A percentile compares a stretch with the other conserved stretches of the same genome.
Evolutionary conservation across 345 rosid species (phyloP).

Genomic region (Lumnitzera littorea): DNA sequence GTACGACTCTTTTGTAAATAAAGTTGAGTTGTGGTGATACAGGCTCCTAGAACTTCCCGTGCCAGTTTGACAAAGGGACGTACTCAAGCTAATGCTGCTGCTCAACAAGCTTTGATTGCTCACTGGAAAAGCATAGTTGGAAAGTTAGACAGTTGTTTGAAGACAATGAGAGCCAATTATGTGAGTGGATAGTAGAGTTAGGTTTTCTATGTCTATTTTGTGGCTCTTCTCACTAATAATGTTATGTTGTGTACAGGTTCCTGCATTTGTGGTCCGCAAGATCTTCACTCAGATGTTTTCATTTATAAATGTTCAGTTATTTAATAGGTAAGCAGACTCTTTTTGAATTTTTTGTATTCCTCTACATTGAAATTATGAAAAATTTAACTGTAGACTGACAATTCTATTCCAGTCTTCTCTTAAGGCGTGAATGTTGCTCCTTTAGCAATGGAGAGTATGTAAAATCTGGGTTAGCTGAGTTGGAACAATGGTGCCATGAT

Average conservation of each 20-base stretch:
- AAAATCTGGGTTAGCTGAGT: conserved; percentile 84
- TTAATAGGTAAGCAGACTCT: conserved; percentile 63
- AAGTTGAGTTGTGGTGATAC: conserved; percentile 12
- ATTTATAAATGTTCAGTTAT: conserved; percentile 87
- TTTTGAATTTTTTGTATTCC: not conserved
- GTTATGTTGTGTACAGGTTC: conserved; percentile 46
- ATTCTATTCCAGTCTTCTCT: conserved; percentile 57
- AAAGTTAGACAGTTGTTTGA: conserved; percentile 60
- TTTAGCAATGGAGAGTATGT: conserved; percentile 95
- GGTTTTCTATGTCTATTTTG: not conserved
- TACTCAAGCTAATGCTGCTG: conserved; percentile 71
- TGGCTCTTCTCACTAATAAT: not conserved
- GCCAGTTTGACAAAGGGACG: conserved; percentile 86
- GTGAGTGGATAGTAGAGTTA: conserved; percentile 37
- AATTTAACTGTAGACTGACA: not conserved
- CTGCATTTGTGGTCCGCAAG: conserved; percentile 71
- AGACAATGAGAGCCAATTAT: conserved; percentile 72
- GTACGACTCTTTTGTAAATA: not conserved
- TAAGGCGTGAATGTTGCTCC: conserved; percentile 97
- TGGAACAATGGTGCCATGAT: conserved; percentile 82
- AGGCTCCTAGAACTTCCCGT: conserved; percentile 87
- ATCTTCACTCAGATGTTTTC: conserved; percentile 86
- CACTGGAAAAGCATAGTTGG: conserved; percentile 96
- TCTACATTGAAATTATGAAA: not conserved
- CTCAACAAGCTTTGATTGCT: conserved; percentile 78